These are phyloP conservation scores for Phytopythium boreale DNA, from an alignment of 352 stramenopile species.

Conservation along the genomic window DNA sequence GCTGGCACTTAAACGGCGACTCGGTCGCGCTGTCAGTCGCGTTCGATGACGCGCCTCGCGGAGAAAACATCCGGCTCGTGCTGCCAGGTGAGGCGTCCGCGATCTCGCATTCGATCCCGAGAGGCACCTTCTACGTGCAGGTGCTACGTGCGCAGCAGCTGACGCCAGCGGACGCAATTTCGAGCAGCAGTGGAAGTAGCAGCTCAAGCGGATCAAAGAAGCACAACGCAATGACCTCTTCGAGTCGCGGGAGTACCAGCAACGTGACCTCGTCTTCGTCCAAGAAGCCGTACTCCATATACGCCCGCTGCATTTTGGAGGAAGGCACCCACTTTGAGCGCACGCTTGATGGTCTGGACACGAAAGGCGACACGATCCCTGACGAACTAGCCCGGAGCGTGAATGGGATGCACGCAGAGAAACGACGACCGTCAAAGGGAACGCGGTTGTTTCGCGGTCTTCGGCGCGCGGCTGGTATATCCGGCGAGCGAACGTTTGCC, in stretches of 20 bases:
- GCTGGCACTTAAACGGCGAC: conserved; percentile 84
- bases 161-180: conserved; percentile 29
- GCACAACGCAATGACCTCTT: neutral
- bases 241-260: conserved; percentile 2
- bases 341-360: conserved; percentile 63
- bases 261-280: conserved; percentile 8
- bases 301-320: conserved; percentile 71
- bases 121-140: conserved; percentile 81
- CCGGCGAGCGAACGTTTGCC: conserved; percentile 65
- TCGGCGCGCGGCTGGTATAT: conserved; percentile 69
- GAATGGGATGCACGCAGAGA: conserved; percentile 26
- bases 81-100: conserved; percentile 70
- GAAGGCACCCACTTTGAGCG: conserved; percentile 76
- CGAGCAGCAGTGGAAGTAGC: conserved; percentile 8
- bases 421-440: conserved; percentile 48
- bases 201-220: conserved; percentile 3
- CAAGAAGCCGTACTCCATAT: conserved; percentile 61
- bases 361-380: conserved; percentile 22
- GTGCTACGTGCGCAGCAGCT: conserved; percentile 73
- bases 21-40: conserved; percentile 76
- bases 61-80: conserved; percentile 77
- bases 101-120: conserved; percentile 70
- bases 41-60: conserved; percentile 61
- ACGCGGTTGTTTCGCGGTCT: conserved; percentile 73
- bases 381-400: conserved; percentile 20